These are phyloP conservation scores for Metschnikowia santaceciliae DNA, from an alignment of 805 yeast genomes.

Conservation along the genomic window DNA sequence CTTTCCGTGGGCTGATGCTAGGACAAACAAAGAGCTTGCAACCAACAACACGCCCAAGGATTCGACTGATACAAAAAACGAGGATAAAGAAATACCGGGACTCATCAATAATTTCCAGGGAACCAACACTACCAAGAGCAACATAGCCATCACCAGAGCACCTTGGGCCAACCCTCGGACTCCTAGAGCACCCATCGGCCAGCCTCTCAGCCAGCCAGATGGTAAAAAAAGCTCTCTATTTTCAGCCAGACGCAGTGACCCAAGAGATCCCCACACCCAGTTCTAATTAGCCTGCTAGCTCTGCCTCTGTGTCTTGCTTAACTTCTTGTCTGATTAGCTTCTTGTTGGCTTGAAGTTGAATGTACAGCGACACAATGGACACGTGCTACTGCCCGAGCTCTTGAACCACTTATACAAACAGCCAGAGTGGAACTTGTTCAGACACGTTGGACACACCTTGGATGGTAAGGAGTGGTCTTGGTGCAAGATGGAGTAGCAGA, in stretches of 20 bases:
- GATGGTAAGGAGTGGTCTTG: conserved; percentile 89
- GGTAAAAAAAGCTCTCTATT: background rate
- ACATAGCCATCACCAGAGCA: conserved; percentile 36
- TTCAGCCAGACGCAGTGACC: background rate
- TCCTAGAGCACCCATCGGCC: background rate
- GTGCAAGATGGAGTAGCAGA: conserved; percentile 89
- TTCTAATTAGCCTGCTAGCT: too few relatives aligned
- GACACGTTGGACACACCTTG: conserved; percentile 84
- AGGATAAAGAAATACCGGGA: conserved; percentile 13
- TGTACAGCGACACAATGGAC: conserved; percentile 86
- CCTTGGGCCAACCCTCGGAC: conserved; percentile 31
- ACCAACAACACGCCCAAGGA: background rate
- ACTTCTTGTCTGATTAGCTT: conserved; percentile 4
- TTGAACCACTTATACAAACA: conserved; percentile 97
- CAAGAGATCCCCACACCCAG: background rate
- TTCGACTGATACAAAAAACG: background rate
- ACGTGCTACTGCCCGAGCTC: conserved; percentile 85
- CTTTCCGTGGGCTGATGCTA: conserved; percentile 19
- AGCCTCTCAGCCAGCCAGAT: too few relatives aligned
- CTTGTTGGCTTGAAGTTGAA: conserved; percentile 42
- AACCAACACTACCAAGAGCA: conserved; percentile 24
- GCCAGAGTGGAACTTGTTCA: conserved; percentile 91
- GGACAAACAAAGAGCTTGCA: conserved; percentile 9
- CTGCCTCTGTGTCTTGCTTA: too few relatives aligned
- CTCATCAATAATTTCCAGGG: conserved; percentile 24